Base-by-base conservation (phyloP, 78 protist genomes). In the Ministeria vibrans region DNA sequence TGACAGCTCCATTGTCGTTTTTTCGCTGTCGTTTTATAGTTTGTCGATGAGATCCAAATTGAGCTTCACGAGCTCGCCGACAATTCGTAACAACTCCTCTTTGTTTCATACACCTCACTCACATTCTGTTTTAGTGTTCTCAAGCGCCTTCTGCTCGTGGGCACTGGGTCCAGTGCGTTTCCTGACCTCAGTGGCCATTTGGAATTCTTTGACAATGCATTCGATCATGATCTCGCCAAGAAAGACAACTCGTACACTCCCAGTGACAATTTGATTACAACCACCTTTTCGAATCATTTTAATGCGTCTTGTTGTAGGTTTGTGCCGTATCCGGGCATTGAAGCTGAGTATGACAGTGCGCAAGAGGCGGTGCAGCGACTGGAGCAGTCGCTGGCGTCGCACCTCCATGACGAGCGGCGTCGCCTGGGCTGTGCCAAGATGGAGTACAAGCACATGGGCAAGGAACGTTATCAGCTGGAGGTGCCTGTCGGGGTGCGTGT, bases 391-490 rank as follows among this genome's bases (percentile, higher is more conserved):
- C 68, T 83, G 51, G 66, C 55, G 41, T n/a, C 9, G 23, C 32
- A 63, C 9, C 82, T 75, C 62, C 22, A n/a, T 20, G 41, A 62
- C 32, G 20, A 20, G 20, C 49, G 18, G 43, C 2, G 30, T 4
- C 23, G 30, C 62, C 30, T 61, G 42, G 20, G 53, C 27, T 49
- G 1, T 28, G 9, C 49, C 3, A 11, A 1, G 28, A 11, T 74
- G 6, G 7, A 3, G 45, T 80, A 34, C 73, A 11, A 27, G 51
- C 18, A 64, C 70, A 0, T 81, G 18, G 71, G 75, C 36, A 77
- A 76, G 51, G 86, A 80, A n/a, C 0, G 0, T 20, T 81, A 80
- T 71, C 80, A 75, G 75, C 28, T 81, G 34, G 83, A 75, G 32
- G 73, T 79, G 34, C 78, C 78, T 4, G 30, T 20, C 20, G 3